Base-by-base conservation (phyloP, 225 moss, liverwort and hornwort genomes). In the Ulota crispa region DNA sequence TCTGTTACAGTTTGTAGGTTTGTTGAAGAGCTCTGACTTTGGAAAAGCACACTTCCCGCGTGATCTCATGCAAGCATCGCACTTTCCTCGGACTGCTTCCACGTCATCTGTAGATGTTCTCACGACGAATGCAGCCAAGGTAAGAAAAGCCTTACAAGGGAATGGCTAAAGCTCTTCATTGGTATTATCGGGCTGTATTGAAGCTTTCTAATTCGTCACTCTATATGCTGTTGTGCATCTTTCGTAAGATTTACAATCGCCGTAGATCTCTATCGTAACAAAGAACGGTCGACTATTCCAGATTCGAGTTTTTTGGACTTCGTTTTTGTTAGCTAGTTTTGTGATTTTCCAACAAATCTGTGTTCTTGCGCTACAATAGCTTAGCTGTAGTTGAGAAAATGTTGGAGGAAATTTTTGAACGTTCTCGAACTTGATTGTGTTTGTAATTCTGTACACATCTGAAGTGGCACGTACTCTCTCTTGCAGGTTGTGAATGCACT, bases 11-110 rank as follows among this genome's bases (percentile, higher is more conserved):
- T 89, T 89, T 69, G 86, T 87, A 67, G 77, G 79, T 72, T 77
- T 89, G 82, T 79, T 89, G n/a, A 89, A 84, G 68, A 82, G 82
- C 56, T 89, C 89, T 26, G 86, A 87, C 21, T 89, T 81, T n/a
- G 89, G 89, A n/a, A 89, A 84, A 55, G 63, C 82, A 13, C 82
- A 89, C 82, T 89, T 89, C 57, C 83, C 86, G 73, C 83, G 68
- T 70, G 89, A 89, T 78, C 86, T 82, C 67, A 80, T 89, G 84
- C 77, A 89, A 81, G 81, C 73, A 28, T 86, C 83, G 12, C 69
- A 78, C 13, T 84, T 75, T 63, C 41, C 87, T 15, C 79, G 65
- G 32, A 77, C 70, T 57, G 52, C 86, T 72, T 82, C 89, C 45
- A 24, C 84, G 2, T 84, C 89, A 54, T 82, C 86, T 55, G 73